Evolutionary conservation across 2,329 filamentous ascomycete genomes (phyloP).

Genomic region (Drechslerella stenobrocha): DNA sequence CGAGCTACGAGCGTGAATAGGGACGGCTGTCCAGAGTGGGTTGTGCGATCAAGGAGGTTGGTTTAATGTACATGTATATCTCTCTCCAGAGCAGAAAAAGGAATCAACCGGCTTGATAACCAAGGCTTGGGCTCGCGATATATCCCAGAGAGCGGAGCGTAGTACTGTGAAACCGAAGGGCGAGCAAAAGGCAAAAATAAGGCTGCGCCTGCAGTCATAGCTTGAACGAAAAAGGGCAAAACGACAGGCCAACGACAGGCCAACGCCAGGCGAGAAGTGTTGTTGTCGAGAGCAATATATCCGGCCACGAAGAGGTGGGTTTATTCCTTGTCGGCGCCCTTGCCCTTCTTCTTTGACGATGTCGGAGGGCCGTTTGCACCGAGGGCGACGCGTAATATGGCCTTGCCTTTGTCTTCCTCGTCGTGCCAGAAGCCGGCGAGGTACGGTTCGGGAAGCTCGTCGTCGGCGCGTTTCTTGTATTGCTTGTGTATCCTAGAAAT

Average conservation of each 20-base stretch:
- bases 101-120: too few relatives aligned
- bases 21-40: too few relatives aligned
- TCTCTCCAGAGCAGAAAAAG: too few relatives aligned
- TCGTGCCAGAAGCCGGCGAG: conserved; percentile 97
- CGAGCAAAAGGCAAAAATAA: conserved; percentile 16
- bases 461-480: conserved; percentile 68
- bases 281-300: background rate
- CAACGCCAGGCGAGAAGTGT: background rate
- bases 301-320: too few relatives aligned
- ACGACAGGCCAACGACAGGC: too few relatives aligned
- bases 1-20: too few relatives aligned
- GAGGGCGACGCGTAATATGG: conserved; percentile 81
- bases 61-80: too few relatives aligned
- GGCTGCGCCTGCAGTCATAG: conserved; percentile 20
- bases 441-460: conserved; percentile 84
- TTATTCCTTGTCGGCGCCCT: conserved; percentile 60
- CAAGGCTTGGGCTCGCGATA: too few relatives aligned
- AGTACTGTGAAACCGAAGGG: too few relatives aligned
- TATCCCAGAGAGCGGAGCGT: conserved; percentile 7
- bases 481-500: conserved; percentile 49
- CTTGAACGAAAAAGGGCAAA: too few relatives aligned
- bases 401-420: conserved; percentile 83
- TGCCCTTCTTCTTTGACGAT: conserved; percentile 65
- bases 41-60: too few relatives aligned
- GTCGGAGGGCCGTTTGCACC: conserved; percentile 68